Evolutionary conservation across 2,329 filamentous ascomycete genomes (phyloP).

Genomic region (Helotiales sp.): DNA sequence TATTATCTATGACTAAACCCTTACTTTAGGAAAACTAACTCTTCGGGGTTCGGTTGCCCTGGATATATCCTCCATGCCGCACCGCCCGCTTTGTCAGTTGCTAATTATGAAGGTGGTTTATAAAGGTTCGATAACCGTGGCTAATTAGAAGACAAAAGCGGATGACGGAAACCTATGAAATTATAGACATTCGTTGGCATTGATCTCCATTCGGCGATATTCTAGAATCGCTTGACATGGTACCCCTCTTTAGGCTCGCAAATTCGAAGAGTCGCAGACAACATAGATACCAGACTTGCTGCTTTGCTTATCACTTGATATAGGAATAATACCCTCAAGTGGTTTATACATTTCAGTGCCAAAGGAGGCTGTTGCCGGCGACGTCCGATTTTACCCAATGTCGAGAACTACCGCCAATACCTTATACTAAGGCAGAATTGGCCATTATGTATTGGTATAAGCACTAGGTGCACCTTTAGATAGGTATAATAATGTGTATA

Average conservation of each 20-base stretch:
- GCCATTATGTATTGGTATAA: not conserved
- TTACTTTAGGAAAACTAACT: not conserved
- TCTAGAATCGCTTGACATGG: not conserved
- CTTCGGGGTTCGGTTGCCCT: conserved; percentile 3
- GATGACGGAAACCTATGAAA: conserved; percentile 8
- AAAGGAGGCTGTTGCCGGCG: not conserved
- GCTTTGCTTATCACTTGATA: conserved; percentile 5
- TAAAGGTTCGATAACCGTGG: conserved; percentile 1
- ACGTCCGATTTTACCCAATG: not conserved
- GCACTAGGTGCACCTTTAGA: not conserved
- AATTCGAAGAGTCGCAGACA: conserved; percentile 5
- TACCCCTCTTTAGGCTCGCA: not conserved
- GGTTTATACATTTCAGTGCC: not conserved
- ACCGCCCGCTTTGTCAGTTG: not conserved
- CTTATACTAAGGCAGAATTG: not conserved
- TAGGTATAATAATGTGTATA: not conserved
- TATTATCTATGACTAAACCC: too few species aligned
- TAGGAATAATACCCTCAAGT: conserved; percentile 1
- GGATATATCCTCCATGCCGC: conserved; percentile 7
- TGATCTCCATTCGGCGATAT: too few species aligned
- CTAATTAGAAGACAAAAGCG: conserved; percentile 2
- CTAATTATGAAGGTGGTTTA: not conserved
- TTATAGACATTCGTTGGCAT: not conserved
- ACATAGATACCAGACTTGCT: too few species aligned
- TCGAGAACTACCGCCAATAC: not conserved